A percentile compares a stretch with the other conserved stretches of the same genome.
Evolutionary conservation across 768 basidiomycete species (phyloP).

Genomic region (Podaxis sp.): DNA sequence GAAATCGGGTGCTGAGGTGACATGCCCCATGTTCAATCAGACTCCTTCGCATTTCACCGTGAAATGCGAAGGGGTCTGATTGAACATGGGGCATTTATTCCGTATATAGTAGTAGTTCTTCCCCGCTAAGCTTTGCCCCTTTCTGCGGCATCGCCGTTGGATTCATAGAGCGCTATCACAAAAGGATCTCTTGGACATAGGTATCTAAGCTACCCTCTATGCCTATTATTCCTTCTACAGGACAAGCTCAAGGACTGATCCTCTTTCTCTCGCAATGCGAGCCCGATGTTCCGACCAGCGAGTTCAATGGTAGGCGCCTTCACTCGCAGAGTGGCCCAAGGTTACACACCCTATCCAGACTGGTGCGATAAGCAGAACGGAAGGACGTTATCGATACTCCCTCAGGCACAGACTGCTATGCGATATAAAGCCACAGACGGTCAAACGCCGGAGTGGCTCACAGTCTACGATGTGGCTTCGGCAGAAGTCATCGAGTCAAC

Average conservation of each 20-base stretch:
- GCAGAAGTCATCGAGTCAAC: constrained; percentile 19
- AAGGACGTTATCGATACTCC: constrained; percentile 30
- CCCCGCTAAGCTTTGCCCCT: not conserved
- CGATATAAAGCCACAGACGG: constrained; percentile 34
- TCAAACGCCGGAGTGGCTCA: constrained; percentile 25
- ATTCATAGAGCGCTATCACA: not conserved
- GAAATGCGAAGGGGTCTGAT: too few species aligned
- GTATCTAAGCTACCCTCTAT: not conserved
- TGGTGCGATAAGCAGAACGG: constrained; percentile 38
- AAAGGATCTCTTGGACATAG: not conserved
- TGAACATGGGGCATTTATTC: too few species aligned
- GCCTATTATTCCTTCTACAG: not conserved
- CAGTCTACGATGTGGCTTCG: constrained; percentile 29
- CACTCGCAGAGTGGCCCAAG: not conserved
- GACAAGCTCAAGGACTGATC: constrained; percentile 23
- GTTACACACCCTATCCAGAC: constrained; percentile 20
- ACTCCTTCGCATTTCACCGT: too few species aligned
- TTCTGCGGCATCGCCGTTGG: not conserved
- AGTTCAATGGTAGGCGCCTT: constrained; percentile 30
- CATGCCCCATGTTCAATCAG: too few species aligned
- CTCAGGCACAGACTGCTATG: constrained; percentile 27
- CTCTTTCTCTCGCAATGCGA: constrained; percentile 32
- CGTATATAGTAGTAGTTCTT: too few species aligned
- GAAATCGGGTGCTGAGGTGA: too few species aligned
- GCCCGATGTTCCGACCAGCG: constrained; percentile 26